Conservation (phyloP, 2,329 filamentous ascomycete species). For the Epichloe sp. region DNA sequence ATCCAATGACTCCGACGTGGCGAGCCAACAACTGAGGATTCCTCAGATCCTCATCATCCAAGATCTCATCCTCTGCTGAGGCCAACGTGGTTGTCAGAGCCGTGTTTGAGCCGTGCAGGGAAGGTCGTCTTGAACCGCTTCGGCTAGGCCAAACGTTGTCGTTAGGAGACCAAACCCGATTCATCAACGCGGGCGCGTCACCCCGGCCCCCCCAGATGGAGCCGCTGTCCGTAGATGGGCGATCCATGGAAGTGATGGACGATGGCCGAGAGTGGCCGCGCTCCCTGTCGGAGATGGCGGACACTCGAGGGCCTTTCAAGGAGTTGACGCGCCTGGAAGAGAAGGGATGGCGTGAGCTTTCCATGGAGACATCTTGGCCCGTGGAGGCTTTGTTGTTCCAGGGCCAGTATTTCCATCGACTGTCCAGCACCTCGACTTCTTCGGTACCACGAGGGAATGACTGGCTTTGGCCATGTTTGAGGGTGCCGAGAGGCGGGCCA, state of each 20-base stretch:
- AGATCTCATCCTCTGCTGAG: conserved; percentile 50
- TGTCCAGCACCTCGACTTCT: conserved; percentile 38
- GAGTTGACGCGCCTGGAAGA: conserved; percentile 31
- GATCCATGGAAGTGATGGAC: conserved; percentile 55
- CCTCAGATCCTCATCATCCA: conserved; percentile 42
- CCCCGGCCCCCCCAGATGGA: conserved; percentile 56
- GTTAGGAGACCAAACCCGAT: conserved; percentile 51
- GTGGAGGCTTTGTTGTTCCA: conserved; percentile 46
- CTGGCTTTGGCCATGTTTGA: conserved; percentile 62
- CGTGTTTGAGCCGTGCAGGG: conserved; percentile 63
- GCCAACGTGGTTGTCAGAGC: conserved; percentile 46
- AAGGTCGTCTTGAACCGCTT: conserved; percentile 67
- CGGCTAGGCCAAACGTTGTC: conserved; percentile 41
- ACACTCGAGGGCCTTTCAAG: conserved; percentile 36
- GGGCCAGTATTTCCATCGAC: conserved; percentile 40
- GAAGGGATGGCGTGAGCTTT: conserved; percentile 22
- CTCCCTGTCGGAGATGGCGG: conserved; percentile 40
- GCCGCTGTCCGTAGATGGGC: conserved; percentile 66
- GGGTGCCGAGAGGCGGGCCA: conserved; percentile 52
- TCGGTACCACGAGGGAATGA: conserved; percentile 56
- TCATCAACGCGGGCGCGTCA: conserved; percentile 35
- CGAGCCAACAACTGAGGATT: conserved; percentile 40
- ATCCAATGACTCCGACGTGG: conserved; percentile 64
- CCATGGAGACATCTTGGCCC: conserved; percentile 25
- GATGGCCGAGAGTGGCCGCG: conserved; percentile 50